phyloP scores from a whole-genome alignment of 2,329 filamentous ascomycete species.

The Intubia oerlemansii region DNA sequence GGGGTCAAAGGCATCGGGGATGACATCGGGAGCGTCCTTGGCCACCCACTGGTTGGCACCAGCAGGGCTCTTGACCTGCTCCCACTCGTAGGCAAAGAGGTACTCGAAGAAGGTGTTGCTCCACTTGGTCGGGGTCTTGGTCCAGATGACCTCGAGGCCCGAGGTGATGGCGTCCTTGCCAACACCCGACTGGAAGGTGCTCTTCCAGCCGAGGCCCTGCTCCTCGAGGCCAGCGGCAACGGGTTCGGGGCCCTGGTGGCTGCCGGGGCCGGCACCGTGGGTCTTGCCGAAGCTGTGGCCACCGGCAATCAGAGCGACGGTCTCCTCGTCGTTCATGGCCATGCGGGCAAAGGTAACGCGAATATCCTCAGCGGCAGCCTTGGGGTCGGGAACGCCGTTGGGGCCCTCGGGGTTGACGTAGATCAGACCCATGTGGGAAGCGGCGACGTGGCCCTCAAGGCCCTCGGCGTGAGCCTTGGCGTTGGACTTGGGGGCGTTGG shows the following conservation, averaged over 20 bases:
- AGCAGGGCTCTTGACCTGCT: conserved; percentile 51
- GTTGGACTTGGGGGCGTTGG: conserved; percentile 20
- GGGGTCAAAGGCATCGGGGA: conserved; percentile 49
- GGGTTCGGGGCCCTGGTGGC: conserved; percentile 46
- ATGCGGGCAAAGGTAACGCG: conserved; percentile 56
- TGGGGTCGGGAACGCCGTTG: conserved; percentile 47
- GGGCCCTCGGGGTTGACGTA: conserved; percentile 70
- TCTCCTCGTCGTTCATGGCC: conserved; percentile 72
- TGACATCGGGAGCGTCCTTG: conserved; percentile 41
- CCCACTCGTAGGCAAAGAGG: conserved; percentile 62
- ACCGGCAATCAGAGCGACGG: conserved; percentile 57
- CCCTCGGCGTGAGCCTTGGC: conserved; percentile 28
- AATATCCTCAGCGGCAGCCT: conserved; percentile 50
- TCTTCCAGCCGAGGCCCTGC: conserved; percentile 56
- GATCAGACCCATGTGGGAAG: conserved; percentile 56
- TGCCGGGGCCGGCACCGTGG: conserved; percentile 45
- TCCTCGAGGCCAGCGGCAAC: conserved; percentile 39
- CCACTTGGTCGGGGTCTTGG: conserved; percentile 55
- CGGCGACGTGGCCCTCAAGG: conserved; percentile 45
- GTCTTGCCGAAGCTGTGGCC: conserved; percentile 68
- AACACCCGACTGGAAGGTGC: conserved; percentile 40
- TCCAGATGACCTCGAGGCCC: conserved; percentile 64
- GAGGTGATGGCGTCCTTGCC: conserved; percentile 55
- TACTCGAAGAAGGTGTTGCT: conserved; percentile 55
- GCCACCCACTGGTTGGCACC: conserved; percentile 62